phyloP scores from a whole-genome alignment of 129 eudicot species.

The Dittrichia graveolens region DNA sequence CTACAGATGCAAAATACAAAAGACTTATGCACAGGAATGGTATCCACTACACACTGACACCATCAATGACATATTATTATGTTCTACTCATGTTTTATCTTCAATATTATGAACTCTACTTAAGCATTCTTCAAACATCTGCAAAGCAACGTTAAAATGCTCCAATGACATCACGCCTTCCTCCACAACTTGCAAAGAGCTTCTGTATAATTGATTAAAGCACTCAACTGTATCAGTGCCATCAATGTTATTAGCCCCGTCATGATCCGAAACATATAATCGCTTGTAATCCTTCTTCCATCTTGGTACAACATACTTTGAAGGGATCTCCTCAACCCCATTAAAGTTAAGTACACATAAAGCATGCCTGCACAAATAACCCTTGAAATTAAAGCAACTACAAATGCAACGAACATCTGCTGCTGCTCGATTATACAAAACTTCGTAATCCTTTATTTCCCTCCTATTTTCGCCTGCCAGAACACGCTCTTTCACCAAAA shows the following conservation, averaged over 20 bases:
- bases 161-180: slow-evolving; percentile 79
- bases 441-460: slow-evolving; percentile 79
- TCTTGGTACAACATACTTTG: slow-evolving; percentile 64
- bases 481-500: slow-evolving; percentile 81
- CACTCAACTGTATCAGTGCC: slow-evolving; percentile 41
- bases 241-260: slow-evolving; percentile 33
- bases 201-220: slow-evolving; percentile 65
- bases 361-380: slow-evolving; percentile 80
- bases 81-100: slow-evolving; percentile 48
- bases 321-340: slow-evolving; percentile 80
- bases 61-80: too few species aligned
- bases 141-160: slow-evolving; percentile 75
- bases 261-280: slow-evolving; percentile 38
- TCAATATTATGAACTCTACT: slow-evolving; percentile 66
- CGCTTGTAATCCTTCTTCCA: slow-evolving; percentile 82
- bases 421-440: slow-evolving; percentile 69
- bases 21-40: slow-evolving; percentile 20
- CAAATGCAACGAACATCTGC: slow-evolving; percentile 87
- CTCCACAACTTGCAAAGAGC: slow-evolving; percentile 85
- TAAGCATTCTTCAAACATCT: slow-evolving; percentile 72
- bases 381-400: slow-evolving; percentile 84
- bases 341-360: slow-evolving; percentile 81
- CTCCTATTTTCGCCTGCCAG: slow-evolving; percentile 65
- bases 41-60: background rate
- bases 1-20: slow-evolving; percentile 13